A percentile compares a stretch with the other conserved stretches of the same genome.
Evolutionary conservation across 2,329 filamentous ascomycete genomes (phyloP).

Genomic region (Colletotrichum ledebouriae): DNA sequence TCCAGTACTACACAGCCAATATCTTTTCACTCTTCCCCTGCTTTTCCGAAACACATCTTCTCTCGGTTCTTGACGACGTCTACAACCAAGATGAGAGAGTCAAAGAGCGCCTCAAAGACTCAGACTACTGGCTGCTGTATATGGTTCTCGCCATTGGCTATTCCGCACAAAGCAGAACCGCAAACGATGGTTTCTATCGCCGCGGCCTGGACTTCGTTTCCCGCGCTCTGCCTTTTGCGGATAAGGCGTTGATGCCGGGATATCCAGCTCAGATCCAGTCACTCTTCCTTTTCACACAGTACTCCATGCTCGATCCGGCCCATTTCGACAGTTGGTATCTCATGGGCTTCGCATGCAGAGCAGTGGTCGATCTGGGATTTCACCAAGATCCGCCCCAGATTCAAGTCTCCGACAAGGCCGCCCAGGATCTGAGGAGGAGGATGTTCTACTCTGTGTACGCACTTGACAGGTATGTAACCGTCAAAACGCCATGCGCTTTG

Average conservation of each 20-base stretch:
- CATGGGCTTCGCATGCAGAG: conserved; percentile 89
- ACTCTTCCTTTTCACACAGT: conserved; percentile 86
- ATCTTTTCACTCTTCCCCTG: conserved; percentile 85
- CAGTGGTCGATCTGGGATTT: conserved; percentile 89
- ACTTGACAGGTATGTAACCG: conserved; percentile 77
- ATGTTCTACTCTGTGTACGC: conserved; percentile 94
- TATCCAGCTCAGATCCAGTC: conserved; percentile 89
- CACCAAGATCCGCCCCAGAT: conserved; percentile 90
- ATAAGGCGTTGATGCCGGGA: conserved; percentile 87
- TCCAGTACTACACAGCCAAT: conserved; percentile 88
- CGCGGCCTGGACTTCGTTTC: conserved; percentile 69
- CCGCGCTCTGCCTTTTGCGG: conserved; percentile 80
- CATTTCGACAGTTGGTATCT: conserved; percentile 96
- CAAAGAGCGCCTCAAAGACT: conserved; percentile 62
- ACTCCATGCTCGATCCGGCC: conserved; percentile 88
- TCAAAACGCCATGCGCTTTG: too few relatives aligned
- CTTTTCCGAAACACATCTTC: conserved; percentile 84
- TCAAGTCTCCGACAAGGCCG: conserved; percentile 74
- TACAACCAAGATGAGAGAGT: conserved; percentile 78
- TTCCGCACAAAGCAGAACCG: conserved; percentile 77
- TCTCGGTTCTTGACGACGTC: conserved; percentile 83
- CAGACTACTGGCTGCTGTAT: conserved; percentile 88
- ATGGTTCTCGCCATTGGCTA: conserved; percentile 91
- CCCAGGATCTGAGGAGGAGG: conserved; percentile 82
- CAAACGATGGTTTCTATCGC: conserved; percentile 73